phyloP scores from a whole-genome alignment of 495 filamentous ascomycete species.

The Tuber microsphaerosporum region DNA sequence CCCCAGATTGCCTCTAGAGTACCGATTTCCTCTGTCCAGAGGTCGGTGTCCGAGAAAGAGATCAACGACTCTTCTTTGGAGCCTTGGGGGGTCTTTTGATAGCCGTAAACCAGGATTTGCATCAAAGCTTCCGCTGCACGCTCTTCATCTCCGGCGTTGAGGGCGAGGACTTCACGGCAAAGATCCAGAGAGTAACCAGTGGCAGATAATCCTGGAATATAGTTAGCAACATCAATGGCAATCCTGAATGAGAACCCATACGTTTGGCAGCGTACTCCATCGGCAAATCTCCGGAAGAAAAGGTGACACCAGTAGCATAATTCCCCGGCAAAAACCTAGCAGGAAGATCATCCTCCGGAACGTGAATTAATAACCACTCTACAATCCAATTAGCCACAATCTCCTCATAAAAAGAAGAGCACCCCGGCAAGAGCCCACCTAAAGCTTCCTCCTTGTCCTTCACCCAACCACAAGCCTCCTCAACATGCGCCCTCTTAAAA shows the following conservation, averaged over 20 bases:
- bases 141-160: constrained; percentile 62
- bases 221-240: constrained; percentile 3
- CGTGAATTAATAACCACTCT: constrained; percentile 87
- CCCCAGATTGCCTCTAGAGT: constrained; percentile 75
- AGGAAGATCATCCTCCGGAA: constrained; percentile 92
- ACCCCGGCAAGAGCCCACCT: constrained; percentile 43
- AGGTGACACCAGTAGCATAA: constrained; percentile 78
- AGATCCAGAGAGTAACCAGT: constrained; percentile 79
- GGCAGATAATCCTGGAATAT: constrained; percentile 50
- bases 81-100: constrained; percentile 10
- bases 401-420: neutral
- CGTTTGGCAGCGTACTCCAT: constrained; percentile 38
- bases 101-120: constrained; percentile 50
- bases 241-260: constrained; percentile 1
- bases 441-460: constrained; percentile 89
- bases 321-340: constrained; percentile 81
- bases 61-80: constrained; percentile 33
- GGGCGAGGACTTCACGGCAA: constrained; percentile 65
- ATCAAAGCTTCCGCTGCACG: constrained; percentile 73
- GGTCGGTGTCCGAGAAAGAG: constrained; percentile 36
- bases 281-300: constrained; percentile 65
- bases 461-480: constrained; percentile 79
- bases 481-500: constrained; percentile 77
- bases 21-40: constrained; percentile 80
- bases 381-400: neutral